These are phyloP conservation scores for Ramalina peruviana DNA, from an alignment of 495 filamentous ascomycete species.

Conservation along the genomic window DNA sequence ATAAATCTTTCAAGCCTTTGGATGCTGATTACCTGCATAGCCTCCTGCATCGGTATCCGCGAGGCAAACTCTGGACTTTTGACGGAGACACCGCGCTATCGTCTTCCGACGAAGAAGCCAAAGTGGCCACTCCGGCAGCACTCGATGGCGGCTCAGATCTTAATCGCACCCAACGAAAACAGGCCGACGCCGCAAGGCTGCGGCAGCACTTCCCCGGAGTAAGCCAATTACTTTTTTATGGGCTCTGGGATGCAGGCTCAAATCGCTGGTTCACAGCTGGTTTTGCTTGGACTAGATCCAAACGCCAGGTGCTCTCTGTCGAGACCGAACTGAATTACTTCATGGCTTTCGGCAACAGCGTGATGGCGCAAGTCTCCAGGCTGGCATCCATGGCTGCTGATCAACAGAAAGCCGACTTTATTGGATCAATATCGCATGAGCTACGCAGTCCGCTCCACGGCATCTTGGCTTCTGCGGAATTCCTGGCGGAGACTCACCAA, in stretches of 20 bases:
- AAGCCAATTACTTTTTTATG: conserved; percentile 19
- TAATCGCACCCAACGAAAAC: conserved; percentile 20
- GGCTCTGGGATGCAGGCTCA: conserved; percentile 55
- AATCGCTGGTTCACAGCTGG: conserved; percentile 57
- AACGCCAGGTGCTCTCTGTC: conserved; percentile 21
- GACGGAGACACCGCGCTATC: conserved; percentile 32
- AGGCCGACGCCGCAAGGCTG: conserved; percentile 28
- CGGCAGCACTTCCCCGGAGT: conserved; percentile 30
- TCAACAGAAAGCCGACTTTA: conserved; percentile 50
- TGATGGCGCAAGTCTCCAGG: conserved; percentile 53
- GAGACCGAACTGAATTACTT: conserved; percentile 39
- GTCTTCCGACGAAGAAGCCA: conserved; percentile 18
- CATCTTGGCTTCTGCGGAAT: conserved; percentile 58
- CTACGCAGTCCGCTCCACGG: conserved; percentile 66
- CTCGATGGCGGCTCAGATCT: conserved; percentile 13
- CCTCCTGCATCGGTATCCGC: conserved; percentile 43
- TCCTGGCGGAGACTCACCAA: conserved; percentile 35
- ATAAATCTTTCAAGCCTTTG: conserved; percentile 19
- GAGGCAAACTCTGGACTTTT: conserved; percentile 44
- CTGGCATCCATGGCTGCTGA: conserved; percentile 30
- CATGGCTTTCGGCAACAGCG: conserved; percentile 46
- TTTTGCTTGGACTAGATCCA: conserved; percentile 43
- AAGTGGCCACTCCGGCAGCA: conserved; percentile 10
- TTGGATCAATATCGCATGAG: conserved; percentile 65
- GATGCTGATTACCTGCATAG: conserved; percentile 31